Evolutionary conservation across 805 yeast species (phyloP).

Genomic region (Yarrowia porcina): DNA sequence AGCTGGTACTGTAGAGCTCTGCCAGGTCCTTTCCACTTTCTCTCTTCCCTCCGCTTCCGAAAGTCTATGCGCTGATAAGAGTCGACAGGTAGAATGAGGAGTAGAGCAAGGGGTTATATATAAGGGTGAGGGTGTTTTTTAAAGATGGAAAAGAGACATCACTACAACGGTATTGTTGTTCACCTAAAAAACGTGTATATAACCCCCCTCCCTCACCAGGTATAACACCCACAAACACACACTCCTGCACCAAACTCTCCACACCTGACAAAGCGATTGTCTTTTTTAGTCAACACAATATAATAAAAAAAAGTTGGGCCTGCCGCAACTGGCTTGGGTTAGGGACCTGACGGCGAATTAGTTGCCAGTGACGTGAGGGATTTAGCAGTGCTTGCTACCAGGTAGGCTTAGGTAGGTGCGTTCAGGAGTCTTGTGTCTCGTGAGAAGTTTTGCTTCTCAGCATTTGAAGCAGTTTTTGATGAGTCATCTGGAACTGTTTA

Average conservation of each 20-base stretch:
- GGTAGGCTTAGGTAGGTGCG: too few relatives aligned
- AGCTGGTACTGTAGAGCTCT: too few relatives aligned
- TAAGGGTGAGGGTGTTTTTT: not conserved
- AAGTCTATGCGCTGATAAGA: constrained; percentile 3
- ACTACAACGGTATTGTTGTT: too few relatives aligned
- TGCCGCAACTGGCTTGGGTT: not conserved
- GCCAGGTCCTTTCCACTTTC: too few relatives aligned
- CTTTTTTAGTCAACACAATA: not conserved
- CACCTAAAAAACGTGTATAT: too few relatives aligned
- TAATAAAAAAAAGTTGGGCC: not conserved
- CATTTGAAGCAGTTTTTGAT: too few relatives aligned
- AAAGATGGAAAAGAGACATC: not conserved
- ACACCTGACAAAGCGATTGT: not conserved
- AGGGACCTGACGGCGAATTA: not conserved
- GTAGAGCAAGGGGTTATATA: not conserved
- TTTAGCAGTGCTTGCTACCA: too few relatives aligned
- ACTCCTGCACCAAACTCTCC: not conserved
- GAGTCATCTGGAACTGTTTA: too few relatives aligned
- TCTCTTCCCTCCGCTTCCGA: not conserved
- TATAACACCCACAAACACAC: not conserved
- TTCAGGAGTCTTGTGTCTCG: too few relatives aligned
- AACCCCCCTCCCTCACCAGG: too few relatives aligned
- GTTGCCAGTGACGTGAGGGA: not conserved
- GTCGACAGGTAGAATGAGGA: not conserved
- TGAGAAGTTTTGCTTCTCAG: too few relatives aligned